phyloP scores from a whole-genome alignment of 257 asterid species.

The Cynanchum wilfordii region DNA sequence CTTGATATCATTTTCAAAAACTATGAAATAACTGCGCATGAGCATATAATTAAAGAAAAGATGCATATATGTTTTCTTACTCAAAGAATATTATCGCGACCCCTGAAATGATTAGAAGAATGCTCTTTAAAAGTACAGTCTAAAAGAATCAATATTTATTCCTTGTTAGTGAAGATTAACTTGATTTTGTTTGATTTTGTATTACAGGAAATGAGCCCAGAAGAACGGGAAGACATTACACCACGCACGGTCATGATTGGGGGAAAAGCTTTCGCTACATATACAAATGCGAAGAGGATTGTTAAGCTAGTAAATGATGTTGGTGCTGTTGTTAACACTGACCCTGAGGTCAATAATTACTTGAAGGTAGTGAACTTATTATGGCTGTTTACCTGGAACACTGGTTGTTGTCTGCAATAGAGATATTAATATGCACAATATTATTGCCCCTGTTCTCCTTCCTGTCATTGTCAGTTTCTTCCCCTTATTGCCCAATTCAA shows the following conservation, averaged over 20 bases:
- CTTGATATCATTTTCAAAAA: neutral
- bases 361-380: slow-evolving; percentile 51
- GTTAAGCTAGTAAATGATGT: slow-evolving; percentile 96
- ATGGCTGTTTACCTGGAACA: neutral
- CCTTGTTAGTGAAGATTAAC: neutral
- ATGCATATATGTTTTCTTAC: neutral
- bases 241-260: slow-evolving; percentile 97
- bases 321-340: slow-evolving; percentile 86
- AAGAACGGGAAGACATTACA: slow-evolving; percentile 65
- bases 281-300: slow-evolving; percentile 92
- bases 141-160: neutral
- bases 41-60: neutral
- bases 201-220: slow-evolving; percentile 92
- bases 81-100: neutral
- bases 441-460: neutral
- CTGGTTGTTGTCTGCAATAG: neutral
- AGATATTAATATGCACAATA: neutral
- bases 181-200: slow-evolving; percentile 6
- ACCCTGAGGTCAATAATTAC: slow-evolving; percentile 81
- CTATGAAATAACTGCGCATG: neutral
- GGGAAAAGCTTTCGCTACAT: slow-evolving; percentile 98
- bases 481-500: neutral
- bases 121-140: no score
- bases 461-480: neutral
- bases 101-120: neutral